Evolutionary conservation across 495 filamentous ascomycete genomes (phyloP).

Genomic region (Opeltia flavorubescens): DNA sequence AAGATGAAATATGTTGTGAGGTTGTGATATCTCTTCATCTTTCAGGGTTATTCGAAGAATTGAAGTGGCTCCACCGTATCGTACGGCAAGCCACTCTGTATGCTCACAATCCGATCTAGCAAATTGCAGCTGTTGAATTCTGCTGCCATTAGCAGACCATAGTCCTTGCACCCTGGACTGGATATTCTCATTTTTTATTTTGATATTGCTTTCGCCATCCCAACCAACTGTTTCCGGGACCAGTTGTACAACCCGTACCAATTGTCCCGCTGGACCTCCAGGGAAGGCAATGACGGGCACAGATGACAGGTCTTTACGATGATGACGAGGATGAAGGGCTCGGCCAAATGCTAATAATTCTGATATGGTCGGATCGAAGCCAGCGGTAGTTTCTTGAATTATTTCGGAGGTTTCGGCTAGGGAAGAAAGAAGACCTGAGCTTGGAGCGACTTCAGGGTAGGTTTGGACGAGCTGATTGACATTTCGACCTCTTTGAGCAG

Average conservation of each 20-base stretch:
- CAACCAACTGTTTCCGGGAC: constrained; percentile 23
- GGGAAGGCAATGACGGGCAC: constrained; percentile 30
- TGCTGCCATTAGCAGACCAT: constrained; percentile 40
- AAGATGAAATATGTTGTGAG: background rate
- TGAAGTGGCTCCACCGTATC: constrained; percentile 34
- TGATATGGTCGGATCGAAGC: constrained; percentile 27
- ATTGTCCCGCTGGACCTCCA: constrained; percentile 30
- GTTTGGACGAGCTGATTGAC: constrained; percentile 3
- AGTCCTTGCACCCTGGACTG: constrained; percentile 30
- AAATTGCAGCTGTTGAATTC: constrained; percentile 57
- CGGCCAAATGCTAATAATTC: constrained; percentile 30
- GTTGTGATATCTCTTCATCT: background rate
- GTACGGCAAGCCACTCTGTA: constrained; percentile 47
- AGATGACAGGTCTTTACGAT: constrained; percentile 16
- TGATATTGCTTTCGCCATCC: constrained; percentile 7
- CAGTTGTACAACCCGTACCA: constrained; percentile 26
- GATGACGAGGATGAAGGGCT: constrained; percentile 21
- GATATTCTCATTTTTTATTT: constrained; percentile 22
- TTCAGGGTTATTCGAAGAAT: constrained; percentile 1
- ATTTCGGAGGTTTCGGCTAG: constrained; percentile 17
- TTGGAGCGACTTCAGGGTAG: constrained; percentile 27
- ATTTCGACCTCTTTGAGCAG: background rate
- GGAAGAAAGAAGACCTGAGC: constrained; percentile 20
- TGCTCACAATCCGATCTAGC: constrained; percentile 33
- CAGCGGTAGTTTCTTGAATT: constrained; percentile 17